phyloP scores from a whole-genome alignment of 257 asterid genomes.

The Lithospermum erythrorhizon region DNA sequence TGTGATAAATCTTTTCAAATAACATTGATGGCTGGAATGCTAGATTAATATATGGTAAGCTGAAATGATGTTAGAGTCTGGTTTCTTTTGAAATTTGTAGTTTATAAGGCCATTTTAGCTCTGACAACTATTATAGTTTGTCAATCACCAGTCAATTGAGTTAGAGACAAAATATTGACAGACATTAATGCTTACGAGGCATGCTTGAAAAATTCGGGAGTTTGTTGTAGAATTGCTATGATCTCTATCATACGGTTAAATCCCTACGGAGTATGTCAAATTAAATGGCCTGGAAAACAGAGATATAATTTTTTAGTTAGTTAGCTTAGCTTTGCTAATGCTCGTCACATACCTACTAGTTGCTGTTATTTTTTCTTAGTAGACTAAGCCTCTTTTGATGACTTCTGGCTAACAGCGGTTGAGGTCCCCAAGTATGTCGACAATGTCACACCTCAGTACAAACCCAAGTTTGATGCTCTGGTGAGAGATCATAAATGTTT shows the following conservation, averaged over 20 bases:
- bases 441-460: constrained; percentile 77
- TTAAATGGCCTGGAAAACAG: not conserved
- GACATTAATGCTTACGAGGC: no score
- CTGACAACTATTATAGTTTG: not conserved
- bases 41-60: not conserved
- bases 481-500: constrained; percentile 26
- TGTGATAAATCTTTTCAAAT: not conserved
- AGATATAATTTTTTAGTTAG: no score
- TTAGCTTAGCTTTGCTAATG: not conserved
- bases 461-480: constrained; percentile 83
- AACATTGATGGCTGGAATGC: no score
- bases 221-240: no score
- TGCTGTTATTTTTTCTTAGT: not conserved
- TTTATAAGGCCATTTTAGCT: no score
- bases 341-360: not conserved
- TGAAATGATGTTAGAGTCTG: not conserved
- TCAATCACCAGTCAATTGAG: not conserved
- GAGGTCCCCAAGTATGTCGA: constrained; percentile 78
- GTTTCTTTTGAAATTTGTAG: not conserved
- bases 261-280: no score
- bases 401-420: constrained; percentile 38
- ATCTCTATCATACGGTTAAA: no score
- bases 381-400: constrained; percentile 9
- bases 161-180: not conserved
- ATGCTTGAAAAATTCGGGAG: no score